Conservation (phyloP, 2,329 filamentous ascomycete species). For the Talaromyces sp. region DNA sequence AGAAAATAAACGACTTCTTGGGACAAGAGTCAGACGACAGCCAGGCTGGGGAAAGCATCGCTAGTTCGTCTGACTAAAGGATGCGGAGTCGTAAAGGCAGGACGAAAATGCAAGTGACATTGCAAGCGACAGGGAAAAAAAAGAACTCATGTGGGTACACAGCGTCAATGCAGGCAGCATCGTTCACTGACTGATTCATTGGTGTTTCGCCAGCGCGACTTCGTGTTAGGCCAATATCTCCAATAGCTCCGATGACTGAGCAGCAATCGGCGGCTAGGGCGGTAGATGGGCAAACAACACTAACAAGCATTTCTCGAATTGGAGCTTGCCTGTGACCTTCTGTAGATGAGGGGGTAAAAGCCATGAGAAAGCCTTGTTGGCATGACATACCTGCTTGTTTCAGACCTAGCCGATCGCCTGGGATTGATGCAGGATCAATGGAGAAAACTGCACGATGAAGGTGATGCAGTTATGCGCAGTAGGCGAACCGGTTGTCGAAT, state of each 20-base stretch:
- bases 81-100: constrained; percentile 1
- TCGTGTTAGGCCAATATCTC: neutral
- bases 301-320: neutral
- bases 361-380: neutral
- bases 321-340: constrained; percentile 8
- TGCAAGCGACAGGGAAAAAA: constrained; percentile 5
- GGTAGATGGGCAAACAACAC: constrained; percentile 10
- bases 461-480: neutral
- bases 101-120: constrained; percentile 2
- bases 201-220: neutral
- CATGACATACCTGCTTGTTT: constrained; percentile 12
- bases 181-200: constrained; percentile 1
- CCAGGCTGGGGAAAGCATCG: neutral
- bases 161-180: constrained; percentile 7
- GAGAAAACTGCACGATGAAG: neutral
- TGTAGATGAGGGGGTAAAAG: neutral
- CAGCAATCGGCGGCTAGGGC: constrained; percentile 12
- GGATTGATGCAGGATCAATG: neutral
- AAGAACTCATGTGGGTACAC: constrained; percentile 14
- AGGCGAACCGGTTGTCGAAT: neutral
- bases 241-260: neutral
- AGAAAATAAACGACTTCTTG: neutral
- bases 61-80: constrained; percentile 3
- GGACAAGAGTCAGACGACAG: constrained; percentile 14
- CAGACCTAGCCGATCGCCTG: constrained; percentile 5